These are phyloP conservation scores for Juglanconis juglandina DNA, from an alignment of 2,329 filamentous ascomycete species.

Conservation along the genomic window DNA sequence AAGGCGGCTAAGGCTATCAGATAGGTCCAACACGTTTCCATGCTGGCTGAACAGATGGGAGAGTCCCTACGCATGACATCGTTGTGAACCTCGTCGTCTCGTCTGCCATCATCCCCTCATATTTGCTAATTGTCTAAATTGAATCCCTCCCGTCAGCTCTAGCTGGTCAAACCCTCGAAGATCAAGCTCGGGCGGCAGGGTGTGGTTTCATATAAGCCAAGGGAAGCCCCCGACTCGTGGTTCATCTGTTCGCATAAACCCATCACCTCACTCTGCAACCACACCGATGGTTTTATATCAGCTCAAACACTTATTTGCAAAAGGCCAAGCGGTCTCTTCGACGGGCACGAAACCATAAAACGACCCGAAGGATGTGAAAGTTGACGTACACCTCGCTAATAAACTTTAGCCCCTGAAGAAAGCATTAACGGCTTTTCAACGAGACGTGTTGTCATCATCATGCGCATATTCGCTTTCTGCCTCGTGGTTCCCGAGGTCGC, in stretches of 20 bases:
- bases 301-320: background rate
- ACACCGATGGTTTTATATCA: background rate
- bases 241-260: background rate
- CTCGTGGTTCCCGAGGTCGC: too few species aligned
- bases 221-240: background rate
- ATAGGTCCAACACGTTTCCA: slow-evolving; percentile 27
- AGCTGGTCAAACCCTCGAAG: background rate
- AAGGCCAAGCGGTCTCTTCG: background rate
- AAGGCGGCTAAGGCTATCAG: slow-evolving; percentile 64
- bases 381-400: background rate
- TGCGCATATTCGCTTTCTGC: too few species aligned
- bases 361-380: background rate
- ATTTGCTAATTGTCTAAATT: too few species aligned
- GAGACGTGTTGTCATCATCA: too few species aligned
- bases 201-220: background rate
- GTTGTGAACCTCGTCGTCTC: background rate
- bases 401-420: background rate
- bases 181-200: background rate
- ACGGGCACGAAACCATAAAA: background rate
- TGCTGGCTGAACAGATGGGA: background rate
- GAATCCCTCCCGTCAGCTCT: background rate
- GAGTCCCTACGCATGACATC: background rate
- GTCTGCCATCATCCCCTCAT: too few species aligned
- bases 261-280: background rate
- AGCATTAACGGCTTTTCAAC: background rate